Base-by-base conservation (phyloP, 2,329 filamentous ascomycete genomes). In the Diplodia sapinea region DNA sequence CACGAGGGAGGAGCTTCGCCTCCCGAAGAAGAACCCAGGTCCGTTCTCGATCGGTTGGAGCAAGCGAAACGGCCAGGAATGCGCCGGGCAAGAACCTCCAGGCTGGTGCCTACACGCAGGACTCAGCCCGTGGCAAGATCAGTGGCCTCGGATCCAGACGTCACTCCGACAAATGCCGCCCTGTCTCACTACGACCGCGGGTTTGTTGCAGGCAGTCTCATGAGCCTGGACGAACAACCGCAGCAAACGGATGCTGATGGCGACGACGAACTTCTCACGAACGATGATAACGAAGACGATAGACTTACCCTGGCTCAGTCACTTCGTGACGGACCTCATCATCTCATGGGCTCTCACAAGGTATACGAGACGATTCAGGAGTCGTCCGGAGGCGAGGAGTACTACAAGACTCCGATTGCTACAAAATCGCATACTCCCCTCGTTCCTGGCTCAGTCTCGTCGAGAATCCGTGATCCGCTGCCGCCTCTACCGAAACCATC, bases 211-310 rank as follows among this genome's bases (percentile, higher is more conserved):
- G 74, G 72, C 2, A 75, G 72, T 5, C 72, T 77, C n/a, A 77
- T 74, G 63, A 78, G 76, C 47, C 36, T 59, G 55, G 76, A 82
- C 68, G 77, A 84, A 68, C 70, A 82, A 50, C 80, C 84, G 52
- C 84, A 81, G 73, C 88, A 93, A 68, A 93, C 91, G 0, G 92
- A 95, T 73, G 92, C 89, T 7, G 93, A 96, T 75, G 92, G 93
- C 0, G 94, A 97, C 73, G 94, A 97, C 73, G 94, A 97, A 77
- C 82, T 94, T n/a, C 86, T 91, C 13, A 94, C 91, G 3, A 91
- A 93, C 67, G 91, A 93, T 67, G 91, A 94, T 67, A 88, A 89
- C 38, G 82, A 84, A 36, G 82, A 84, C n/a, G 79, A 79, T n/a
- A 71, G 72, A 31, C 23, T 67, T 12, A 67, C 65, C 20, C 23